Conservation (phyloP, 441 rosid species). For the Pelargonium fulgidum region DNA sequence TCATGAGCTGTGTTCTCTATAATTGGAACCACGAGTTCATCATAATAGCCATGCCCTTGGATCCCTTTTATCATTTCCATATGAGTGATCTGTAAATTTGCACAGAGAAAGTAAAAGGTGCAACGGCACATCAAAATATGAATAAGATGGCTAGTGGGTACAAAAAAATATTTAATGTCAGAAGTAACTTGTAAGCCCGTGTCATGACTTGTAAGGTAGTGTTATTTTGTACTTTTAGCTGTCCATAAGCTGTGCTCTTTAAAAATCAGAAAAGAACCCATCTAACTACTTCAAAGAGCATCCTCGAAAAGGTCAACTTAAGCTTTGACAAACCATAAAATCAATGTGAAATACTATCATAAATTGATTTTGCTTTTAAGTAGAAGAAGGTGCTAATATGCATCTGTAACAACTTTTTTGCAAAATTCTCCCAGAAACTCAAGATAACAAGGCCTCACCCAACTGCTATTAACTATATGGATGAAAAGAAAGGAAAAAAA, state of each 20-base stretch:
- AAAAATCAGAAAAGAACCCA: neutral
- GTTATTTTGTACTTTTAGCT: neutral
- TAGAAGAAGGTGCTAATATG: neutral
- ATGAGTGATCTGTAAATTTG: conserved; percentile 60
- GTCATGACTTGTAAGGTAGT: neutral
- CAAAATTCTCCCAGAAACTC: neutral
- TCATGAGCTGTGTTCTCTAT: conserved; percentile 94
- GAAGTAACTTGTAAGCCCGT: neutral
- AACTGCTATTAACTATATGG: neutral
- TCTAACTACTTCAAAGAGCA: neutral
- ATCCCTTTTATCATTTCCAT: conserved; percentile 99
- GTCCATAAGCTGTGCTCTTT: neutral
- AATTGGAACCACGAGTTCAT: conserved; percentile 89
- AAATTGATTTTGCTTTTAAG: neutral
- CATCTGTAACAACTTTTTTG: neutral
- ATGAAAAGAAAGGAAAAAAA: neutral
- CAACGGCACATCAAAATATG: conserved; percentile 16
- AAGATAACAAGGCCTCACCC: neutral
- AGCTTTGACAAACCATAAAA: neutral
- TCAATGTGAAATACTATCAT: neutral
- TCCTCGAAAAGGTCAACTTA: neutral
- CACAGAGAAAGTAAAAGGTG: conserved; percentile 11
- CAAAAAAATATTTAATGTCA: neutral
- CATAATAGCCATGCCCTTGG: conserved; percentile 90
- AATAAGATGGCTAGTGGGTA: conserved; percentile 11